phyloP scores from a whole-genome alignment of 2,329 filamentous ascomycete genomes.

The Hawksworthiomyces lignivorus region DNA sequence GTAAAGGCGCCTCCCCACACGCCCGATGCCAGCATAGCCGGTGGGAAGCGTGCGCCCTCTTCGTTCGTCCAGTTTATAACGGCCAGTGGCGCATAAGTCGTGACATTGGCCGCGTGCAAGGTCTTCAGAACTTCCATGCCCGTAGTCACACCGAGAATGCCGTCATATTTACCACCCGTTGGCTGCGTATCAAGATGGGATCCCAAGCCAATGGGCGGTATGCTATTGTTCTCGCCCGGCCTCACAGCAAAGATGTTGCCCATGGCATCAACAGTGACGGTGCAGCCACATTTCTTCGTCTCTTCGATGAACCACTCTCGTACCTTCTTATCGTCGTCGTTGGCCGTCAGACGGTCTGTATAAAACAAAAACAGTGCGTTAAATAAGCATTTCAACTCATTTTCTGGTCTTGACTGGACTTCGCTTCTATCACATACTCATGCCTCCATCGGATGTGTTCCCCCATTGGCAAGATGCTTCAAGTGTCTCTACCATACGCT shows the following conservation, averaged over 20 bases:
- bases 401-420: too few relatives aligned
- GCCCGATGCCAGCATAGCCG: conserved; percentile 65
- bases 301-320: conserved; percentile 69
- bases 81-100: conserved; percentile 64
- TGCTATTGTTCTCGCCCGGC: conserved; percentile 48
- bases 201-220: conserved; percentile 60
- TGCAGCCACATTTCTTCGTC: conserved; percentile 56
- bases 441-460: conserved; percentile 13
- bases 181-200: conserved; percentile 63
- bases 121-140: conserved; percentile 65
- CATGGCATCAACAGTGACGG: conserved; percentile 63
- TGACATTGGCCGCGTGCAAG: conserved; percentile 57
- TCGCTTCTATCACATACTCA: too few relatives aligned
- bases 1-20: conserved; percentile 68
- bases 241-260: conserved; percentile 76
- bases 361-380: too few relatives aligned
- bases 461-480: conserved; percentile 13
- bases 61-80: conserved; percentile 79
- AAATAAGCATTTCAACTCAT: too few relatives aligned
- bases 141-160: conserved; percentile 50
- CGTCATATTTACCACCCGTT: conserved; percentile 20
- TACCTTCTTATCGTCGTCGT: conserved; percentile 62
- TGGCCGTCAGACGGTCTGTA: conserved; percentile 57
- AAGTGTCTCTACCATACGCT: conserved; percentile 13
- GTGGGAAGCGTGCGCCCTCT: conserved; percentile 73